Base-by-base conservation (phyloP, 106 monocot genomes). In the Agapanthus africanus region DNA sequence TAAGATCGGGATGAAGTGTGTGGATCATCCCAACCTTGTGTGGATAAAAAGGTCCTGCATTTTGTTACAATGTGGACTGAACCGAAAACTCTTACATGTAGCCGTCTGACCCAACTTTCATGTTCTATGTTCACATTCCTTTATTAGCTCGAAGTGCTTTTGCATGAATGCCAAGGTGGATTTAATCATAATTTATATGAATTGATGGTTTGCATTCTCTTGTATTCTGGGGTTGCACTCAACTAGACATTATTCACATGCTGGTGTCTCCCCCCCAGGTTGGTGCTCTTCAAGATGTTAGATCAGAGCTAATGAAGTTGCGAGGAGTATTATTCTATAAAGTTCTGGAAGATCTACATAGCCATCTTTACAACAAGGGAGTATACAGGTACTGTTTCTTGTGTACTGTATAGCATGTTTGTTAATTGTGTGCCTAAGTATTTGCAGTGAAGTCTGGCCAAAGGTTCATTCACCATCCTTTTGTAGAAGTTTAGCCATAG, bases 241-340 rank as follows among this genome's bases (percentile, higher is more conserved):
- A 63, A n/a, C 15, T n/a, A 32, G 28, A 59, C 32, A 10, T 37
- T 63, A 67, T n/a, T 47, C 31, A 47, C 46, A 47, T 26, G 67
- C 33, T 67, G 37, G 8, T 37, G 16, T 60, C 63, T 61, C n/a
- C 35, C 4, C 35, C 13, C 32, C 39, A 97, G 95, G 88, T 97
- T 79, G 97, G 97, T 74, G 87, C 90, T 66, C 90, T 99, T 82
- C 97, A 99, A 87, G 92, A 99, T 87, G 89, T 99, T 73, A 83
- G 92, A 75, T 89, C 97, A 36, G 97, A 99, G 75, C 72, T 99
- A 47, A 75, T 83, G 68, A 99, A 99, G 67, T 69, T 93, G 74
- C 89, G 97, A 15, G 92, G 97, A 6, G 62, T 84, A 49, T 77
- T 99, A 27, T 99, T 99, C 68, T 99, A 87, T 59, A 99, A 87